phyloP scores from a whole-genome alignment of 2,329 filamentous ascomycete species.

The Venturia asperata region DNA sequence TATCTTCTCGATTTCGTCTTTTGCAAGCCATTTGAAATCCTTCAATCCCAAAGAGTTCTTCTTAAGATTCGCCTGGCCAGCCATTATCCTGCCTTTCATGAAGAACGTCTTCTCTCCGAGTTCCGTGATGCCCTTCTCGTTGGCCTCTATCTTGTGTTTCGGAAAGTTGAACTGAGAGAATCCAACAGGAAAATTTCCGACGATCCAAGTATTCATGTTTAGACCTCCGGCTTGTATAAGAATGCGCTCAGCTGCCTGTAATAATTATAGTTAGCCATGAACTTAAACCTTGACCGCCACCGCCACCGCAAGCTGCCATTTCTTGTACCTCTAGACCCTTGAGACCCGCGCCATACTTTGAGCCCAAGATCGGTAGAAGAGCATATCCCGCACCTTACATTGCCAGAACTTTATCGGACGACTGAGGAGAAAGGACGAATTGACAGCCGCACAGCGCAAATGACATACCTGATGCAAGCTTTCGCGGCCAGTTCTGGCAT shows the following conservation, averaged over 20 bases:
- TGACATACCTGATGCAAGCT: constrained; percentile 69
- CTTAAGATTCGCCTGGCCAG: constrained; percentile 78
- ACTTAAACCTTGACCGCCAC: background rate
- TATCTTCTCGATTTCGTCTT: constrained; percentile 70
- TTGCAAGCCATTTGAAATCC: constrained; percentile 89
- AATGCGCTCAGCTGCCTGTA: constrained; percentile 72
- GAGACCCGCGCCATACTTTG: background rate
- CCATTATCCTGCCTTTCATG: constrained; percentile 93
- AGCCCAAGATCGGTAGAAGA: background rate
- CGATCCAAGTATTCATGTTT: constrained; percentile 99
- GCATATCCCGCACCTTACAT: background rate
- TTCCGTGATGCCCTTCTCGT: constrained; percentile 30
- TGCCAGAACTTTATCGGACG: background rate
- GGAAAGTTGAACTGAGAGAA: constrained; percentile 45
- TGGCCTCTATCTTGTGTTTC: constrained; percentile 22
- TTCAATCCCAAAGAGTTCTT: constrained; percentile 64
- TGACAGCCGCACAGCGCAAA: background rate
- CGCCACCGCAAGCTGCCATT: background rate
- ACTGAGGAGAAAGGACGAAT: background rate
- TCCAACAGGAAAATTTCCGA: constrained; percentile 82
- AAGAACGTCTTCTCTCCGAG: constrained; percentile 84
- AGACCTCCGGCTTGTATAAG: constrained; percentile 70
- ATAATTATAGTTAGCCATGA: background rate
- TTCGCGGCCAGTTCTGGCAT: constrained; percentile 61
- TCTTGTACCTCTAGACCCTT: background rate